These are phyloP conservation scores for Xylariaceae sp. DNA, from an alignment of 2,329 filamentous ascomycete species.

Conservation along the genomic window DNA sequence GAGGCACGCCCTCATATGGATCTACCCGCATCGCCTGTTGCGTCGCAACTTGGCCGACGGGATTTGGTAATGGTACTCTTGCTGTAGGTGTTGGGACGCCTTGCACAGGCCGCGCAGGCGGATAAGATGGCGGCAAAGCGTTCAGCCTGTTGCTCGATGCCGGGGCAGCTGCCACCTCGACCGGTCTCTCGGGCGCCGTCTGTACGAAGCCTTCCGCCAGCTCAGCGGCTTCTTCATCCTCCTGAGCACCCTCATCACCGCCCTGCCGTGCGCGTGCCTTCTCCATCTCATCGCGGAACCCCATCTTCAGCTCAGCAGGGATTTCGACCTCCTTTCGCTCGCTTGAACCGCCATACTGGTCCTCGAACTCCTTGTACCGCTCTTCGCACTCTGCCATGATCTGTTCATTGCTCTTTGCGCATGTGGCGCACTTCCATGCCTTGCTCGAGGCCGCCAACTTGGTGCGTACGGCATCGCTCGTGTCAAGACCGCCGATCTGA, in stretches of 20 bases:
- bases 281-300: constrained; percentile 68
- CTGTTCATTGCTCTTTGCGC: constrained; percentile 66
- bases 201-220: constrained; percentile 56
- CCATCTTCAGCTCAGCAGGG: constrained; percentile 58
- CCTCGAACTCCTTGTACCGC: constrained; percentile 24
- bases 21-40: constrained; percentile 10
- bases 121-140: constrained; percentile 8
- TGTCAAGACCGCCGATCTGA: constrained; percentile 86
- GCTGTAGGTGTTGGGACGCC: constrained; percentile 25
- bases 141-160: constrained; percentile 7
- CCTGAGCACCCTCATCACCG: constrained; percentile 13
- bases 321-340: constrained; percentile 40
- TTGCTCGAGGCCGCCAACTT: constrained; percentile 65
- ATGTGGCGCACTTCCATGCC: constrained; percentile 65
- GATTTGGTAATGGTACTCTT: constrained; percentile 21
- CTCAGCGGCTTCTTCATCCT: constrained; percentile 40
- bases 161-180: constrained; percentile 13
- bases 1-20: constrained; percentile 50
- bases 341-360: constrained; percentile 27
- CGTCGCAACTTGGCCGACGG: constrained; percentile 17
- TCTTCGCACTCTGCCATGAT: constrained; percentile 69
- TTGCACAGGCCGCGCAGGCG: constrained; percentile 19
- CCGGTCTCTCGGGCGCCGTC: constrained; percentile 34
- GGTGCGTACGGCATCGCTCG: constrained; percentile 60
- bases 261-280: constrained; percentile 25